phyloP scores from a whole-genome alignment of 148 eudicot genomes.

The Persicaria tinctoria region DNA sequence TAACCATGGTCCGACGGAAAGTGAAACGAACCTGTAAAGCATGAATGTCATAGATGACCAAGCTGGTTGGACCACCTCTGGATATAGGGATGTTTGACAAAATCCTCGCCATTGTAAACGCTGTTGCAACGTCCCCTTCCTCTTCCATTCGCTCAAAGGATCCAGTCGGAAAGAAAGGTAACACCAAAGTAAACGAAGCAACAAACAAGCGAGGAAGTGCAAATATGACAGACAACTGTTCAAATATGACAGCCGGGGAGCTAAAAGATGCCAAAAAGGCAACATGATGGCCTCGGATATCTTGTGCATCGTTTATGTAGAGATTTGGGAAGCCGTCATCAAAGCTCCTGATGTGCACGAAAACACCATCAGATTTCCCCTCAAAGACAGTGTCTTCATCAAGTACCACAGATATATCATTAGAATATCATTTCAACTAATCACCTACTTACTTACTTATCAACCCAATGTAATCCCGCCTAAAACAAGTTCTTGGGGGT shows the following conservation, averaged over 20 bases:
- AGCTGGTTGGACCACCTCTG: conserved; percentile 94
- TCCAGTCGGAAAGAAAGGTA: conserved; percentile 92
- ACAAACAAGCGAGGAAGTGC: conserved; percentile 86
- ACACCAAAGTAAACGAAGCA: conserved; percentile 83
- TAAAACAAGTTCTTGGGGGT: no score
- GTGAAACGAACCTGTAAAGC: conserved; percentile 74
- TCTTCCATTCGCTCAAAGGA: conserved; percentile 94
- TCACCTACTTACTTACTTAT: not conserved
- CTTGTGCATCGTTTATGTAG: conserved; percentile 87
- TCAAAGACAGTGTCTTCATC: not conserved
- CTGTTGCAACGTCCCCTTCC: conserved; percentile 98
- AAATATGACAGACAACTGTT: conserved; percentile 82
- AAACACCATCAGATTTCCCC: not conserved
- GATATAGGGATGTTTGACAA: conserved; percentile 86
- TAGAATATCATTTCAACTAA: not conserved
- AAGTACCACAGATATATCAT: not conserved
- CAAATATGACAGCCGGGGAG: conserved; percentile 77
- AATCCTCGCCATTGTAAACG: conserved; percentile 93
- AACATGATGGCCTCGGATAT: conserved; percentile 82
- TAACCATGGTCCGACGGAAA: not conserved
- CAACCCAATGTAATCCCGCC: no score
- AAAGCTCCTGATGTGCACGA: conserved; percentile 52
- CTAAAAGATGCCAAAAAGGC: conserved; percentile 95
- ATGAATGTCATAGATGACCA: conserved; percentile 90
- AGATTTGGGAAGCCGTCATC: conserved; percentile 95